These are phyloP conservation scores for Micractinium conductrix DNA, from an alignment of 139 green algal genomes.

Conservation along the genomic window DNA sequence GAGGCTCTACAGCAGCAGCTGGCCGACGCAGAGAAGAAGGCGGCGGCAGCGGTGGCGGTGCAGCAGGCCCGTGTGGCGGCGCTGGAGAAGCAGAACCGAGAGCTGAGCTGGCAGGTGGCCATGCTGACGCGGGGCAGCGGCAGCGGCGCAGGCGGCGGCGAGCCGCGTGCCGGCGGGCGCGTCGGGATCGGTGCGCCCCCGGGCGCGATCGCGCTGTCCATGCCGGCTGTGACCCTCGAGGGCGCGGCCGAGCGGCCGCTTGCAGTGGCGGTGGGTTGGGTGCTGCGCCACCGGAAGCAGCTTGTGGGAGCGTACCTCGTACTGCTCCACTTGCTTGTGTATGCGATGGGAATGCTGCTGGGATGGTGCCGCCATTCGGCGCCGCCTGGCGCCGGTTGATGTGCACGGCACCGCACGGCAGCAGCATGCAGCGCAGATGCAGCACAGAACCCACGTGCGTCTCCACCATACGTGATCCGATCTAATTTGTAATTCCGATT, in stretches of 20 bases:
- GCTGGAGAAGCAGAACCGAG: conserved; percentile 54
- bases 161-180: background rate
- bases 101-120: conserved; percentile 55
- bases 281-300: conserved; percentile 38
- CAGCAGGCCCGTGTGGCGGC: conserved; percentile 39
- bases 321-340: conserved; percentile 32
- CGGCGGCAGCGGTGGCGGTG: conserved; percentile 20
- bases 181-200: conserved; percentile 21
- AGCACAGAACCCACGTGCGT: too few species aligned
- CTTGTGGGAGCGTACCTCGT: conserved; percentile 47
- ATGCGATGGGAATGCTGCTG: too few species aligned
- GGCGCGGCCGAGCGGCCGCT: background rate
- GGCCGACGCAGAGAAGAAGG: conserved; percentile 20
- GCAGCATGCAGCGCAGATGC: too few species aligned
- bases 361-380: too few species aligned
- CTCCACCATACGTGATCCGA: too few species aligned
- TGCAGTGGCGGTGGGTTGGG: conserved; percentile 31
- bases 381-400: too few species aligned
- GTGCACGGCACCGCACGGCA: too few species aligned
- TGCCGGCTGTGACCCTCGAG: conserved; percentile 8
- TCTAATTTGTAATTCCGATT: too few species aligned
- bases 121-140: conserved; percentile 35
- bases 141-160: background rate
- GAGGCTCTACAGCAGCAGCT: background rate
- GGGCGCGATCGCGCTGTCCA: conserved; percentile 9